These are phyloP conservation scores for Pittosporum tobira DNA, from an alignment of 129 eudicot genomes.

Conservation along the genomic window DNA sequence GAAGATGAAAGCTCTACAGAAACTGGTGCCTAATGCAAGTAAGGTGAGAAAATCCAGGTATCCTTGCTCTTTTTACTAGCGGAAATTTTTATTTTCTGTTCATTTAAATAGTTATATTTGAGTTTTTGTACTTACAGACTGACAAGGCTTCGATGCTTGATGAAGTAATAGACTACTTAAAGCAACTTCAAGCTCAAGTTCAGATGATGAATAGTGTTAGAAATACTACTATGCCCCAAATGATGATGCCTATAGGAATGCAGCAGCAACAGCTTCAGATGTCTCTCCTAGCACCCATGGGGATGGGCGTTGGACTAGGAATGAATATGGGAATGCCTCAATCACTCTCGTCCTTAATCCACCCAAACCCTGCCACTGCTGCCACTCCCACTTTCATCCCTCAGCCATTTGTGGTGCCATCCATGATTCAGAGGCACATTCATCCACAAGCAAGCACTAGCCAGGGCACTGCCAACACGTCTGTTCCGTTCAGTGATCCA, in stretches of 20 bases:
- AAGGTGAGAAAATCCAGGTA: conserved; percentile 28
- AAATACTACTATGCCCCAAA: conserved; percentile 55
- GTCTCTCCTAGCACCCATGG: conserved; percentile 74
- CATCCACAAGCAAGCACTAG: conserved; percentile 31
- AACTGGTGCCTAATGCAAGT: conserved; percentile 80
- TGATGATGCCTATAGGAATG: conserved; percentile 55
- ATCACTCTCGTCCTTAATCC: conserved; percentile 27
- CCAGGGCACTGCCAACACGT: conserved; percentile 25
- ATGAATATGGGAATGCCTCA: conserved; percentile 58
- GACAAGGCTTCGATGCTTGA: conserved; percentile 95
- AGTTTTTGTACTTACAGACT: conserved; percentile 33
- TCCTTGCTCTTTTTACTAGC: background rate
- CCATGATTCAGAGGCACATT: conserved; percentile 17
- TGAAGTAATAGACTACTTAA: conserved; percentile 79
- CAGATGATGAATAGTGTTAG: conserved; percentile 59
- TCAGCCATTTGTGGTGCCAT: conserved; percentile 25
- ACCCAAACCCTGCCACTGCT: conserved; percentile 20
- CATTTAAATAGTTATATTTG: background rate
- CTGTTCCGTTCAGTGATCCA: conserved; percentile 37
- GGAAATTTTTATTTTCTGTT: background rate
- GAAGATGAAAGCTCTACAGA: conserved; percentile 91
- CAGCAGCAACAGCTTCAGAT: conserved; percentile 74
- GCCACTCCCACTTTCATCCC: conserved; percentile 19
- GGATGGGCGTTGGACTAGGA: conserved; percentile 58
- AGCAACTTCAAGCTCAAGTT: conserved; percentile 82